Conservation (phyloP, 768 basidiomycete genomes). For the Agrocybe pediades region DNA sequence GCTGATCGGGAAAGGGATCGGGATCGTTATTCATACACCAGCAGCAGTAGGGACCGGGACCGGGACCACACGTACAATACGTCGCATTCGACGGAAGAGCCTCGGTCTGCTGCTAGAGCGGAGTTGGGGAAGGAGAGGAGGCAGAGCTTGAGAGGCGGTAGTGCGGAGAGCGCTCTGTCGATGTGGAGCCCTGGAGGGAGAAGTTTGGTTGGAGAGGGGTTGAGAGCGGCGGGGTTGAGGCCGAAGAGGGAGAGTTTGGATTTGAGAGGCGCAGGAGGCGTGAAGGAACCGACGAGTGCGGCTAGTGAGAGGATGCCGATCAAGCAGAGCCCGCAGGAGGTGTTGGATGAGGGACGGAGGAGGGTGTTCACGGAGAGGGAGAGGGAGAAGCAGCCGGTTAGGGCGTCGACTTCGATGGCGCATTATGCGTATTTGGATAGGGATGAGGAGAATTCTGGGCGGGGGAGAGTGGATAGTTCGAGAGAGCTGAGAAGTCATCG, state of each 20-base stretch:
- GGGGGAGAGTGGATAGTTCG: slow-evolving; percentile 9
- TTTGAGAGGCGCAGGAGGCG: slow-evolving; percentile 16
- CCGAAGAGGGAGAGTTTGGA: slow-evolving; percentile 27
- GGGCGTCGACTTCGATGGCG: slow-evolving; percentile 62
- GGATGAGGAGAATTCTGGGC: too few relatives aligned
- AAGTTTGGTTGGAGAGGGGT: slow-evolving; percentile 65
- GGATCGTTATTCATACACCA: too few relatives aligned
- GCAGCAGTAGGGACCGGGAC: neutral
- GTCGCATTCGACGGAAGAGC: slow-evolving; percentile 16
- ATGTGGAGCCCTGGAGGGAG: slow-evolving; percentile 42
- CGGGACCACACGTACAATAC: slow-evolving; percentile 3
- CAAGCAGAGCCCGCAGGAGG: slow-evolving; percentile 36
- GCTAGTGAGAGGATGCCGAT: slow-evolving; percentile 29
- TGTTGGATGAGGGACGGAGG: slow-evolving; percentile 28
- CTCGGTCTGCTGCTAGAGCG: neutral
- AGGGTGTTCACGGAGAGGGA: slow-evolving; percentile 20
- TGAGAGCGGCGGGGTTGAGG: slow-evolving; percentile 71
- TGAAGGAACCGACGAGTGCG: slow-evolving; percentile 29
- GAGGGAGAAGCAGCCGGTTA: slow-evolving; percentile 21
- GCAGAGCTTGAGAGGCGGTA: slow-evolving; percentile 64
- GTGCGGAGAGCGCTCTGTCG: slow-evolving; percentile 65
- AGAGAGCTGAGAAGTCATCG: slow-evolving; percentile 38
- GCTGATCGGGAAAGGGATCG: neutral
- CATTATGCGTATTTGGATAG: slow-evolving; percentile 39
- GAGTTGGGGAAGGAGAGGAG: slow-evolving; percentile 39